Evolutionary conservation across 495 filamentous ascomycete genomes (phyloP).

Genomic region (Talaromyces trachyspermus): DNA sequence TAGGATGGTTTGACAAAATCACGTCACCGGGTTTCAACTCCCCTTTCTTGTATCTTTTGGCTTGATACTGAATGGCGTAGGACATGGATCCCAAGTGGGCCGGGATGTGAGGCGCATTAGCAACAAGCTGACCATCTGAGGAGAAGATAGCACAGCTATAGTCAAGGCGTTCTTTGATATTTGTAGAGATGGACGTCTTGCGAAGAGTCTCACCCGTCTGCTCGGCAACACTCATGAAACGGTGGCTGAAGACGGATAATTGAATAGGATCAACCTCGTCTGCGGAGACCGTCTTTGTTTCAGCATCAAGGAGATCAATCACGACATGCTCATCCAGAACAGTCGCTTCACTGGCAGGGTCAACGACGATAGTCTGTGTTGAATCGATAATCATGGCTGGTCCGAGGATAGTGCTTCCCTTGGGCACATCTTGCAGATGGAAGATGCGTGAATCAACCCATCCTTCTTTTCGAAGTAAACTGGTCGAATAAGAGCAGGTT

Average conservation of each 20-base stretch:
- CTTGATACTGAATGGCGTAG: conserved; percentile 88
- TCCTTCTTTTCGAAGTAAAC: conserved; percentile 57
- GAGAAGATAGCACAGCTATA: conserved; percentile 97
- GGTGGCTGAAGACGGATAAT: conserved; percentile 89
- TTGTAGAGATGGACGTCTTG: conserved; percentile 95
- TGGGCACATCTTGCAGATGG: conserved; percentile 66
- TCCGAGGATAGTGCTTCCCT: conserved; percentile 71
- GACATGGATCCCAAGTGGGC: conserved; percentile 93
- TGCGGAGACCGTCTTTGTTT: conserved; percentile 39
- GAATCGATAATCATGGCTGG: conserved; percentile 91
- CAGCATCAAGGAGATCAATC: conserved; percentile 46
- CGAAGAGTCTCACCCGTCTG: conserved; percentile 95
- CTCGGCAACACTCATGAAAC: conserved; percentile 98
- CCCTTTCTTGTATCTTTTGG: conserved; percentile 77
- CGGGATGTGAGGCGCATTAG: conserved; percentile 90
- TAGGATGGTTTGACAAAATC: conserved; percentile 91
- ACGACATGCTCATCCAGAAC: conserved; percentile 39
- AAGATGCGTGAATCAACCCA: conserved; percentile 79
- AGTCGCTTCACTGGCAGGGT: conserved; percentile 58
- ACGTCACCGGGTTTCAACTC: conserved; percentile 89
- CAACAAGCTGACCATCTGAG: conserved; percentile 80
- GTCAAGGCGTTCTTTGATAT: conserved; percentile 95
- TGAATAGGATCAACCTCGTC: conserved; percentile 73
- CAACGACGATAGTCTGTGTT: conserved; percentile 92
- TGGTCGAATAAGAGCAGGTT: conserved; percentile 24